Conservation (phyloP, 176 grass and related monocot species). For the Elymus sibiricus region DNA sequence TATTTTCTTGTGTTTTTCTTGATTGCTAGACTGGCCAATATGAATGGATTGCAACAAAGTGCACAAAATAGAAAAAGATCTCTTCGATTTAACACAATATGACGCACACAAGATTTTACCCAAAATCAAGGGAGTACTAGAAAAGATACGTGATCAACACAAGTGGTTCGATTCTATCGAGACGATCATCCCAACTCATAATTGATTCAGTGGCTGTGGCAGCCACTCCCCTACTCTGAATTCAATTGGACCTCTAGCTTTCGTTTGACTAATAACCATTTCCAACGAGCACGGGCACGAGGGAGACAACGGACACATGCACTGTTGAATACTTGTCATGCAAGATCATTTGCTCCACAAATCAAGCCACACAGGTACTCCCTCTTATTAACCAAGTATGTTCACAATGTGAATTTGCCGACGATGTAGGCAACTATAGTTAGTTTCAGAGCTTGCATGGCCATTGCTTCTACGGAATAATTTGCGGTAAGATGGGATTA, state of each 20-base stretch:
- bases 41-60: background rate
- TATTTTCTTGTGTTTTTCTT: background rate
- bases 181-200: background rate
- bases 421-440: background rate
- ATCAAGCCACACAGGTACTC: slow-evolving; percentile 11
- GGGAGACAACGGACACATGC: slow-evolving; percentile 45
- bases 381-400: background rate
- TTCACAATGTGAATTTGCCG: background rate
- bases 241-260: slow-evolving; percentile 18
- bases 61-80: background rate
- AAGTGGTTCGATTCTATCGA: background rate
- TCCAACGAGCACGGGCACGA: slow-evolving; percentile 18
- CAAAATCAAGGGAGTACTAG: background rate
- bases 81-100: background rate
- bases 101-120: background rate
- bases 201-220: slow-evolving; percentile 4
- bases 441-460: background rate
- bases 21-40: too few species aligned
- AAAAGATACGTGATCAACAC: background rate
- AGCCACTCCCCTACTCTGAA: background rate
- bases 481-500: background rate
- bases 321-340: slow-evolving; percentile 34
- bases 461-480: background rate
- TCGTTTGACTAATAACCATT: slow-evolving; percentile 43
- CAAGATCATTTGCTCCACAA: slow-evolving; percentile 36